Evolutionary conservation across 495 filamentous ascomycete species (phyloP), one percentile per base, ranked within the genome.

Genomic region (Penicillium coprophilum): DNA sequence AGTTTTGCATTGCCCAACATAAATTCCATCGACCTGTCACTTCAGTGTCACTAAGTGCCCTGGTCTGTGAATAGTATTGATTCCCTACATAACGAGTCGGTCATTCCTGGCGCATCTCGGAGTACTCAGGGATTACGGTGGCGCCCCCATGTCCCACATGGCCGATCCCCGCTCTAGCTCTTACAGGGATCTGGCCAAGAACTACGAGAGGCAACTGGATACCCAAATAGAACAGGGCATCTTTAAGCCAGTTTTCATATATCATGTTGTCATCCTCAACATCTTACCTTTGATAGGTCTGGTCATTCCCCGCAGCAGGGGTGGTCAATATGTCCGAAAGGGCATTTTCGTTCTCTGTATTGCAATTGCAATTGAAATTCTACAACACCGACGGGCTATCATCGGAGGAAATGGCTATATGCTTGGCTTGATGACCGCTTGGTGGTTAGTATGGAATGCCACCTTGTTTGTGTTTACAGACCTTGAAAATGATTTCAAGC

Each of bases 361-460:
- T 24, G 69, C 66, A 24, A 63, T 82, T 45, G 77, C 74, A 11
- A 20, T 71, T 4, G 71, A 77, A 38, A 50, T 68, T 8, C 66
- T 82, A 23, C 58, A 54, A 40, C 65, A 72, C 21, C 74, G 74
- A n/a, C 71, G 80, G 34, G 82, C 83, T 46, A 56, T 79, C 1
- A 78, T 81, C 46, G 82, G 85, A 46, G 87, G 79, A 2, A 69
- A 81, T 43, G 82, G 84, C 0, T 92, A 90, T 61, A 83, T 81
- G n/a, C 72, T 83, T 19, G 91, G 91, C 0, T 57, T 93, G 48
- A 64, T 87, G 21, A 75, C 76, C 0, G 76, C 78, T 12, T 95
- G 88, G 87, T 77, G 78, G 38, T 77, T 84, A 20, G 67, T 94
- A 11, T 91, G 87, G 87, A 74, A 68, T 50, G 70, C 77, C 13